A percentile compares a stretch with the other conserved stretches of the same genome.
phyloP scores from a whole-genome alignment of 2,329 filamentous ascomycete genomes.

The Phialophora macrospora region DNA sequence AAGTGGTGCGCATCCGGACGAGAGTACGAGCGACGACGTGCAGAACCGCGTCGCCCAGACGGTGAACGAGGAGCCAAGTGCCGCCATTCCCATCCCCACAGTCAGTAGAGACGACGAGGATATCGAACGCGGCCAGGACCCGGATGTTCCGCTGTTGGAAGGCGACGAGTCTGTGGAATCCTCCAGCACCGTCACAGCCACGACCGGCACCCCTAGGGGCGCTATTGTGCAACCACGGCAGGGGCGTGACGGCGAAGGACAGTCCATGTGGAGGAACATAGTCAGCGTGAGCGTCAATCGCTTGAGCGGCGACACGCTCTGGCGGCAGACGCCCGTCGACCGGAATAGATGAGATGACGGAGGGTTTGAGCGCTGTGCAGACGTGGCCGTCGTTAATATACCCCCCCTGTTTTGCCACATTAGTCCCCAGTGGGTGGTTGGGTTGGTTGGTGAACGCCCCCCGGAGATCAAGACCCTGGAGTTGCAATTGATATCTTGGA shows the following conservation, averaged over 20 bases:
- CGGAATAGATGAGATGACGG: conserved; percentile 33
- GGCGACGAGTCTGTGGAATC: conserved; percentile 13
- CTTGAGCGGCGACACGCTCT: conserved; percentile 52
- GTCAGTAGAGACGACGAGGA: conserved; percentile 47
- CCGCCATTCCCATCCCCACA: conserved; percentile 55
- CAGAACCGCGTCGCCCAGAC: conserved; percentile 53
- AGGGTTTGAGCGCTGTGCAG: background rate
- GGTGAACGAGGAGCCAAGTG: conserved; percentile 55
- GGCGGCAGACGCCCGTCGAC: conserved; percentile 38
- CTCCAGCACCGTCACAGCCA: conserved; percentile 14
- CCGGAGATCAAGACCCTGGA: background rate
- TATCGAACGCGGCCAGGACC: conserved; percentile 48
- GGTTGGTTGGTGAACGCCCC: background rate
- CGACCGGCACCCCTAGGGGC: conserved; percentile 29
- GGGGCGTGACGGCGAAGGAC: conserved; percentile 40
- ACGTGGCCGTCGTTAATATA: background rate
- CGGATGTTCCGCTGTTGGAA: conserved; percentile 45
- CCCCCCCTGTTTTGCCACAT: background rate
- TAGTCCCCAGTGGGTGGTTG: background rate
- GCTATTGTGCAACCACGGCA: conserved; percentile 8
- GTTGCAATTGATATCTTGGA: conserved; percentile 1
- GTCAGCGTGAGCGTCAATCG: conserved; percentile 52
- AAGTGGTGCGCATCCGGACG: conserved; percentile 26
- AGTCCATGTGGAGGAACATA: conserved; percentile 52
- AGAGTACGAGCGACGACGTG: conserved; percentile 51